A percentile compares a stretch with the other conserved stretches of the same genome.
Evolutionary conservation across 768 basidiomycete genomes (phyloP).

Genomic region (Pholiota molesta): DNA sequence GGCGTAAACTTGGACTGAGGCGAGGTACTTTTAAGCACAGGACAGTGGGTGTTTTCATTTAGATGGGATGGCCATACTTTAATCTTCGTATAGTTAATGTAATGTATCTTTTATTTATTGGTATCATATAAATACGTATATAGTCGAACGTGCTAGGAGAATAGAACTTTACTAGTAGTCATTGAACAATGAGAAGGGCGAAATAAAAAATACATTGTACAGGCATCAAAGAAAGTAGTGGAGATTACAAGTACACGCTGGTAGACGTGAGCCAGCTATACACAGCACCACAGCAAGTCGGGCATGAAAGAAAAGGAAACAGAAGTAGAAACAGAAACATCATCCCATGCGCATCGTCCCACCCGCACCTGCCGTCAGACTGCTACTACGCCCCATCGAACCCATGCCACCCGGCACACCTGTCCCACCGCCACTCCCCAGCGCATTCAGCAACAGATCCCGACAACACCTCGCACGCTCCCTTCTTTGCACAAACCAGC

Average conservation of each 20-base stretch:
- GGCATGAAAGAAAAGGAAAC: background rate
- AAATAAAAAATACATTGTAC: too few species aligned
- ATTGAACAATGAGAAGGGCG: background rate
- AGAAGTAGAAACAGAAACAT: background rate
- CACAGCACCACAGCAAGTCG: too few species aligned
- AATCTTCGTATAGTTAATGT: background rate
- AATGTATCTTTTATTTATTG: background rate
- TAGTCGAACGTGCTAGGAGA: too few species aligned
- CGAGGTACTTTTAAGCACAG: too few species aligned
- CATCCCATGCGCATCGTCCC: slow-evolving; percentile 23
- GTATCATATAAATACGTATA: background rate
- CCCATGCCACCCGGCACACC: slow-evolving; percentile 16
- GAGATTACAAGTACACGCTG: too few species aligned
- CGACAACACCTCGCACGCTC: slow-evolving; percentile 66
- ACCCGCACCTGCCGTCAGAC: slow-evolving; percentile 26
- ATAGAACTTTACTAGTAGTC: background rate
- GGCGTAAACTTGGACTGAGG: background rate
- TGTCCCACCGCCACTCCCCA: slow-evolving; percentile 43
- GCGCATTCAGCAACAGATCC: slow-evolving; percentile 58
- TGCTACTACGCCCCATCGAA: slow-evolving; percentile 26
- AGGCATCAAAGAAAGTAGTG: too few species aligned
- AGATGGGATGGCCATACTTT: background rate
- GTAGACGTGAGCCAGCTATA: too few species aligned
- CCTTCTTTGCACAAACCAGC: slow-evolving; percentile 81
- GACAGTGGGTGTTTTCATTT: background rate